Evolutionary conservation across 352 stramenopile species (phyloP).

Genomic region (Phytophthora tentaculata): DNA sequence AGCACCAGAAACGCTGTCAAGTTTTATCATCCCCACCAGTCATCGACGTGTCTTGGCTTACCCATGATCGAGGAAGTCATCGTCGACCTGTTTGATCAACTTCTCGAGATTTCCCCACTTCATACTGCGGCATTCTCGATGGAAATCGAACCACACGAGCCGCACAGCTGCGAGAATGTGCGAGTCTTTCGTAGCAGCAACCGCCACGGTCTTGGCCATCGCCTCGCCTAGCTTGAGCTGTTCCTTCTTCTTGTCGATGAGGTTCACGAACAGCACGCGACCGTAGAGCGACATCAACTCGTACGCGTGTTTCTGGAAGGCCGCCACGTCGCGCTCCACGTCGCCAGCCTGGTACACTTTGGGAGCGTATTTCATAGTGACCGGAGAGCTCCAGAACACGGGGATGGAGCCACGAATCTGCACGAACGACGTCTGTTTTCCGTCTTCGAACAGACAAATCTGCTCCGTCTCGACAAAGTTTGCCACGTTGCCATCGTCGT

Average conservation of each 20-base stretch:
- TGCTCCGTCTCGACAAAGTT: slow-evolving; percentile 98
- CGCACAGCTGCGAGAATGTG: slow-evolving; percentile 69
- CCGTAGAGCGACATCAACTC: slow-evolving; percentile 74
- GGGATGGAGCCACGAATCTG: slow-evolving; percentile 96
- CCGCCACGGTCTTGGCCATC: slow-evolving; percentile 82
- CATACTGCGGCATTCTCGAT: slow-evolving; percentile 95
- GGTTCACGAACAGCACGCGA: slow-evolving; percentile 92
- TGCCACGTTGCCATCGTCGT: slow-evolving; percentile 90
- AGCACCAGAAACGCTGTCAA: background rate
- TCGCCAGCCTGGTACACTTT: slow-evolving; percentile 73
- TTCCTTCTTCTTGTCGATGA: slow-evolving; percentile 96
- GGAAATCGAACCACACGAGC: slow-evolving; percentile 97
- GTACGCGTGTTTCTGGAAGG: slow-evolving; percentile 67
- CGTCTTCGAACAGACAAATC: slow-evolving; percentile 81
- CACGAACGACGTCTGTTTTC: slow-evolving; percentile 64
- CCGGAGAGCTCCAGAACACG: slow-evolving; percentile 91
- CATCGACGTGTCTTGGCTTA: slow-evolving; percentile 24
- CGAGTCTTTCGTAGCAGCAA: slow-evolving; percentile 58
- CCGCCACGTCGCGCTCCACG: slow-evolving; percentile 51
- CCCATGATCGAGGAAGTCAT: slow-evolving; percentile 78
- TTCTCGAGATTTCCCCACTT: slow-evolving; percentile 93
- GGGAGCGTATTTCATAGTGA: slow-evolving; percentile 94
- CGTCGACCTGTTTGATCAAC: slow-evolving; percentile 88
- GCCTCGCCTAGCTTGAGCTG: slow-evolving; percentile 92
- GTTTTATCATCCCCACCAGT: background rate